Base-by-base conservation (phyloP, 768 basidiomycete species). In the Favolaschia claudopus region DNA sequence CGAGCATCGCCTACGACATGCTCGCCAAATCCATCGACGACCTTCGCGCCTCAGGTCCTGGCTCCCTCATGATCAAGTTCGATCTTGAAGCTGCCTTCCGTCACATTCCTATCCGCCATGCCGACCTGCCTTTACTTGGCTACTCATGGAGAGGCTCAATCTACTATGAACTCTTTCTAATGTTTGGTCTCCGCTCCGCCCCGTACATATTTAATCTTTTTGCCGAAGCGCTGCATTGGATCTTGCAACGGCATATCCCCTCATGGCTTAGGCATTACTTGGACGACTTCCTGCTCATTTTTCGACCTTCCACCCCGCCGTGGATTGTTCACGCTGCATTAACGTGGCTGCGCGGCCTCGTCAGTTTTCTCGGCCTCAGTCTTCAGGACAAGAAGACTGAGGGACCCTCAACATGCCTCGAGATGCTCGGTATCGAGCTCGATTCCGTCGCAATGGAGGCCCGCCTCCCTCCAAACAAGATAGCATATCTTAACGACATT, bases 51-150 rank as follows among this genome's bases (percentile, higher is more conserved):
- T 69, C 66, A 0, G 72, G 76, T 1, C 68, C 46, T 1, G 65
- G 70, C 12, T 68, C 72, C 1, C 64, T 74, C 0, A 66, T 78
- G 57, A 65, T 58, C 1, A 78, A 77, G 55, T 71, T 76, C 12
- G 74, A 78, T 44, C 62, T 79, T 0, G 67, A 72, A 40, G 68
- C 71, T 5, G 77, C 74, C 0, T 79, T 78, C 55, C 65, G 67
- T 19, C 77, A 77, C 42, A 73, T 77, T 33, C 75, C 72, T 1
- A 66, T 78, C 4, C 60, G 62, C 8, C 44, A 59, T 0, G 49
- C 39, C 0, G 75, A 78, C 51, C 73, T 71, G 72, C 71, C 62
- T 32, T 69, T 72, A 10, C 64, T 77, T 5, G 73, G 77, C 4
- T 74, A 70, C 45, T 40, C 64, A 25, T 77, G 76, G 74, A 33